These are phyloP conservation scores for Chamaecyparis obtusa DNA, from an alignment of 75 land plant genomes.

Conservation along the genomic window DNA sequence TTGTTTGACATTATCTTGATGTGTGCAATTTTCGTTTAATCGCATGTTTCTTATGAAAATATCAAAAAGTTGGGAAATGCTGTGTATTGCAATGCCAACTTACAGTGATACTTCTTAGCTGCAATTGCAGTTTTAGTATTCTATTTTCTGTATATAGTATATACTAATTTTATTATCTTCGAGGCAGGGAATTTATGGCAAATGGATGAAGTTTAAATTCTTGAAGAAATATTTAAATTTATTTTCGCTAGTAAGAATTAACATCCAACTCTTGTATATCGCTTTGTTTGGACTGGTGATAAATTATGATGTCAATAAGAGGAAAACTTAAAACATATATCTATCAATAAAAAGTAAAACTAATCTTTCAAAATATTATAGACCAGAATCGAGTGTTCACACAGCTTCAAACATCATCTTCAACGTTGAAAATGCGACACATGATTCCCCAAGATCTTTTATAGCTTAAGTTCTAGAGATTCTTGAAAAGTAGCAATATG, in stretches of 20 bases:
- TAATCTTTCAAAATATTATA: neutral
- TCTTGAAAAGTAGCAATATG: neutral
- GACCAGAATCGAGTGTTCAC: neutral
- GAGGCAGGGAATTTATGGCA: neutral
- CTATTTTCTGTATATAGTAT: too few species aligned
- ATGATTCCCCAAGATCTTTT: neutral
- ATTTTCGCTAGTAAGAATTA: neutral
- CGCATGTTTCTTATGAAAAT: neutral
- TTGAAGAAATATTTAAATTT: neutral
- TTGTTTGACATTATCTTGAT: too few species aligned
- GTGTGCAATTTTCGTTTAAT: neutral
- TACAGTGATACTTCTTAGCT: neutral
- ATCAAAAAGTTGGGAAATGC: neutral
- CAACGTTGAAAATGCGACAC: neutral
- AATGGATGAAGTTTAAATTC: neutral
- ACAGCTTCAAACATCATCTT: neutral
- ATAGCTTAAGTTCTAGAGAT: neutral
- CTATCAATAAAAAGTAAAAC: neutral
- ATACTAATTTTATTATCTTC: neutral
- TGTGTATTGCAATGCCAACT: neutral
- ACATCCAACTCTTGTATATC: neutral
- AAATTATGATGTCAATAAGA: neutral
- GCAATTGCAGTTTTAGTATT: neutral
- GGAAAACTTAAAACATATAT: neutral
- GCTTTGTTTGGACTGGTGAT: neutral